These are phyloP conservation scores for Leccinum fuscescens DNA, from an alignment of 1,284 basidiomycete genomes.

Conservation along the genomic window DNA sequence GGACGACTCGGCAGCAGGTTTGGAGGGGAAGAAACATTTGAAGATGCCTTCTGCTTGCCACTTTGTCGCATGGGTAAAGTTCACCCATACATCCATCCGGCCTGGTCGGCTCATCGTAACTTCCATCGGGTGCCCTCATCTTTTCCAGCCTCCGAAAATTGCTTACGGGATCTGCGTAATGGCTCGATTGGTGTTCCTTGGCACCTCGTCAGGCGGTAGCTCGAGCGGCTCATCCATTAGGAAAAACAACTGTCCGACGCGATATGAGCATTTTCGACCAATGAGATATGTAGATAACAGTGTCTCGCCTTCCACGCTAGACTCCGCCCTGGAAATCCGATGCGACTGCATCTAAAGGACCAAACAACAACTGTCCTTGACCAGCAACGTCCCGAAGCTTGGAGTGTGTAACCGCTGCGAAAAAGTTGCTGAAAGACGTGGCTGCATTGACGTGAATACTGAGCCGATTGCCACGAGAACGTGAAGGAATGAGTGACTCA, in stretches of 20 bases:
- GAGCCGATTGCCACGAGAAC: background rate
- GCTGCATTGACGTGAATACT: constrained; percentile 36
- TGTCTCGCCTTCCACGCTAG: constrained; percentile 73
- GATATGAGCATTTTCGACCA: constrained; percentile 8
- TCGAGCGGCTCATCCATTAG: constrained; percentile 57
- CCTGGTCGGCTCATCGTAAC: constrained; percentile 77
- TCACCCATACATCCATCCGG: constrained; percentile 86
- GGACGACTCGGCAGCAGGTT: constrained; percentile 28
- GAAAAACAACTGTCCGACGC: constrained; percentile 54
- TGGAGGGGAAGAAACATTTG: constrained; percentile 86
- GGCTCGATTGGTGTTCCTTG: constrained; percentile 44
- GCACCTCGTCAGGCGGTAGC: constrained; percentile 42
- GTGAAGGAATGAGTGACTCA: constrained; percentile 16
- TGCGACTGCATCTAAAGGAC: constrained; percentile 33
- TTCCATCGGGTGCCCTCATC: constrained; percentile 76
- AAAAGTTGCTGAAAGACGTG: constrained; percentile 62
- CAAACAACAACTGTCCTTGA: constrained; percentile 53
- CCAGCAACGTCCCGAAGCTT: constrained; percentile 66
- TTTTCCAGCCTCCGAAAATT: constrained; percentile 55
- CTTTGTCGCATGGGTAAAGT: constrained; percentile 83
- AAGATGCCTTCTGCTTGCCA: constrained; percentile 88
- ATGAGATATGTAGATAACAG: constrained; percentile 5
- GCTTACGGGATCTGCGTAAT: constrained; percentile 47
- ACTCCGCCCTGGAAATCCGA: constrained; percentile 63
- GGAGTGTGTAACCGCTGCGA: constrained; percentile 51